phyloP scores from a whole-genome alignment of 371 early-diverging fungal species.

The Mortierella sp. region DNA sequence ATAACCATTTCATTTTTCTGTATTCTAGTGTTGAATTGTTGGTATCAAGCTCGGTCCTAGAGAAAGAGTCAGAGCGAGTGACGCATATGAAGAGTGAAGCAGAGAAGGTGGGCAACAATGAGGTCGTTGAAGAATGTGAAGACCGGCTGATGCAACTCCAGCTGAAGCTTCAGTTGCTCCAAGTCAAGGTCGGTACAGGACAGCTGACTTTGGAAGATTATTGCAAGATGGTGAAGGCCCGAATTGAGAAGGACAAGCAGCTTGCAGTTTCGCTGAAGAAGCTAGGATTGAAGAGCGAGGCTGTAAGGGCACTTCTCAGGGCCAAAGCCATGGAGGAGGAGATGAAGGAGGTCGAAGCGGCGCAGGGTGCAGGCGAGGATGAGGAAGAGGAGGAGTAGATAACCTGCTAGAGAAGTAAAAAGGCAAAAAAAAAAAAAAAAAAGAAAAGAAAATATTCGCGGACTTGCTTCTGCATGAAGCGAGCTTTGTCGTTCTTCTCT shows the following conservation, averaged over 20 bases:
- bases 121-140: constrained; percentile 67
- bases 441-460: not conserved
- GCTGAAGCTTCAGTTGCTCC: constrained; percentile 85
- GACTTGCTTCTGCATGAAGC: not conserved
- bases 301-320: constrained; percentile 72
- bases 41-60: constrained; percentile 82
- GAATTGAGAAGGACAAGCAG: constrained; percentile 73
- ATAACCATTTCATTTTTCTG: not conserved
- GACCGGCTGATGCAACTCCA: constrained; percentile 76
- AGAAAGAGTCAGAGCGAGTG: constrained; percentile 70
- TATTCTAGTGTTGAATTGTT: constrained; percentile 71
- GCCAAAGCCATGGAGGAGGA: constrained; percentile 86
- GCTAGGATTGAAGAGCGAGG: constrained; percentile 69
- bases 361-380: constrained; percentile 30
- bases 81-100: constrained; percentile 60
- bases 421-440: not conserved
- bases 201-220: constrained; percentile 79
- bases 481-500: not conserved
- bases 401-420: not conserved
- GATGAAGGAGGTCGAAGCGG: constrained; percentile 78
- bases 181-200: constrained; percentile 81
- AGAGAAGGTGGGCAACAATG: constrained; percentile 53
- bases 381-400: constrained; percentile 1
- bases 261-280: constrained; percentile 78
- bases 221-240: constrained; percentile 61